Base-by-base conservation (phyloP, 768 basidiomycete species). In the Boletus tylopilopsis region DNA sequence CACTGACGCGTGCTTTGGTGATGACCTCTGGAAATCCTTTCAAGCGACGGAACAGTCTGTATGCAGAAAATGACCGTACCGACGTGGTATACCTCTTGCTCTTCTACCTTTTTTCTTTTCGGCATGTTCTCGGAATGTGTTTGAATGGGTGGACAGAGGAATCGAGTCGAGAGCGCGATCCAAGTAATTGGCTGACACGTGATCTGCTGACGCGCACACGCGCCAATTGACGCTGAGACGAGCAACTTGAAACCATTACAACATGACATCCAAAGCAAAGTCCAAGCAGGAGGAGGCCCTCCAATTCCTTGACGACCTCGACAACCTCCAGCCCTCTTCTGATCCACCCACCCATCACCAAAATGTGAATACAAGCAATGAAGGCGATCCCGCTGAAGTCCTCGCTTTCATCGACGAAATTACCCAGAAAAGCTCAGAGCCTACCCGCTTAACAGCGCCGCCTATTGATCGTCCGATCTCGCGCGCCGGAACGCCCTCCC, bases 361-460 rank as follows among this genome's bases (percentile, higher is more conserved):
- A 52, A 53, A 54, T 6, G 51, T 49, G 35, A 61, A 64, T 40
- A 50, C 67, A 37, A 58, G 61, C 47, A 74, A 72, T 33, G 79
- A 80, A 54, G 84, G 82, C 27, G 87, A 94, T 57, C 80, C 80
- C 49, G 82, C 85, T 3, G 89, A 91, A 54, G 93, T 90, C 22
- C 81, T 94, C 23, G 93, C 92, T 15, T 95, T 94, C 74, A 81
- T 96, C 35, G 90, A 96, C 66, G 91, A 96, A 70, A 91, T 95
- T 56, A 93, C 90, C 0, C 90, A 90, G 79, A 94, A 92, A 71
- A 87, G 85, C 68, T 77, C 85, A 6, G 89, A 88, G 56, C 85
- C 88, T 12, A 81, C 84, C 18, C 82, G 85, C 23, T 61, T 79
- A 5, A 69, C 83, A 15, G 70, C 78, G 22, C 64, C 75, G 24